Conservation (phyloP, 2,329 filamentous ascomycete species). For the Hypocrella siamensis region DNA sequence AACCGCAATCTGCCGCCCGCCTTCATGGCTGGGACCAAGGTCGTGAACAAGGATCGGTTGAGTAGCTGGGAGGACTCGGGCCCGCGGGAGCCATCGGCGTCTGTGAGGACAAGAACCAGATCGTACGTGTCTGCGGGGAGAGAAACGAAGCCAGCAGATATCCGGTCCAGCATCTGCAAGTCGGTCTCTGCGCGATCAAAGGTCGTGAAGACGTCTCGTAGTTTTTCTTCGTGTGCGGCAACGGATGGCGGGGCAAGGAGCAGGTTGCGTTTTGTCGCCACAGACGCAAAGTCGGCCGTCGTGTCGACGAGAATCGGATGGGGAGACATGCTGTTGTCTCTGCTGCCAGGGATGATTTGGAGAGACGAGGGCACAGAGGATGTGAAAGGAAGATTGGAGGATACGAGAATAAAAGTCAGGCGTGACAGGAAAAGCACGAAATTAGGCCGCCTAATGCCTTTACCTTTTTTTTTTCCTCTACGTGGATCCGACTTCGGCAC, state of each 20-base stretch:
- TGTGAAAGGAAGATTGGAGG: too few relatives aligned
- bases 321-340: conserved; percentile 40
- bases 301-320: conserved; percentile 38
- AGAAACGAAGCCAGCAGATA: conserved; percentile 64
- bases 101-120: conserved; percentile 67
- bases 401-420: too few relatives aligned
- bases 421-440: too few relatives aligned
- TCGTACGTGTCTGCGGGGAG: conserved; percentile 71
- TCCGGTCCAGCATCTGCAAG: conserved; percentile 93
- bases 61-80: conserved; percentile 50
- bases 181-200: conserved; percentile 68
- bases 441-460: too few relatives aligned
- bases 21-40: conserved; percentile 56
- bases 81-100: conserved; percentile 50
- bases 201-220: conserved; percentile 53
- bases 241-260: conserved; percentile 84
- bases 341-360: too few relatives aligned
- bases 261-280: conserved; percentile 42
- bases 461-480: neutral
- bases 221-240: conserved; percentile 65
- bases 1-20: conserved; percentile 50
- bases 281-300: conserved; percentile 34
- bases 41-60: conserved; percentile 48
- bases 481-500: neutral
- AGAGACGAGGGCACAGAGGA: too few relatives aligned